Percentiles rank a stretch among this genome's conserved stretches.
Conservation (phyloP, 2,329 filamentous ascomycete species). For the Colletotrichum lindemuthianum region DNA sequence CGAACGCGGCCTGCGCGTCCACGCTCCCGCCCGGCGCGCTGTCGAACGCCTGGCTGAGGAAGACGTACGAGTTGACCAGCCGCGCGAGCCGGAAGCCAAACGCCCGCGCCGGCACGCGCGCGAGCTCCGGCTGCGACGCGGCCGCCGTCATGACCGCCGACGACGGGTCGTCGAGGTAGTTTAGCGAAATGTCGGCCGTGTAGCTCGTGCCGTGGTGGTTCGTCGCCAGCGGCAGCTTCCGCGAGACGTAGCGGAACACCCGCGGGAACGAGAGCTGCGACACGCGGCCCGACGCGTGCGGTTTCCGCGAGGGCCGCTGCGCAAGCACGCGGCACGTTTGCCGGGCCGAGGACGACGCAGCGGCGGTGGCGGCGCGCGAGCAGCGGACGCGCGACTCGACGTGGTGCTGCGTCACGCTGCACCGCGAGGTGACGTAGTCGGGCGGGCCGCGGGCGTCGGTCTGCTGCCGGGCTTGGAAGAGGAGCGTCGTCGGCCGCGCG, state of each 20-base stretch:
- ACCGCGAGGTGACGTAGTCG: neutral
- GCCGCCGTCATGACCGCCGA: neutral
- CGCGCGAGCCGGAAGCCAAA: conserved; percentile 13
- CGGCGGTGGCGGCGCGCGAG: neutral
- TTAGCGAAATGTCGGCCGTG: conserved; percentile 1
- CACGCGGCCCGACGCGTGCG: conserved; percentile 6
- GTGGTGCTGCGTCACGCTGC: conserved; percentile 19
- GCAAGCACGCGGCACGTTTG: conserved; percentile 11
- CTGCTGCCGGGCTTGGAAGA: neutral
- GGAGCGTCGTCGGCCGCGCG: conserved; percentile 10
- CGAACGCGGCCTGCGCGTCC: neutral
- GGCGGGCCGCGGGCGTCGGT: neutral
- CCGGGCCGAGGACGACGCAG: neutral
- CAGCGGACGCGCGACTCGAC: conserved; percentile 22
- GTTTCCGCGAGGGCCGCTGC: conserved; percentile 9
- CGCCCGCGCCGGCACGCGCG: neutral
- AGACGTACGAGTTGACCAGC: conserved; percentile 13
- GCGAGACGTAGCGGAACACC: conserved; percentile 10
- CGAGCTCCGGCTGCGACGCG: neutral
- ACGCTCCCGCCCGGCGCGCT: neutral
- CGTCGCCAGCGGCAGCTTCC: conserved; percentile 3
- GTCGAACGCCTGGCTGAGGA: conserved; percentile 17
- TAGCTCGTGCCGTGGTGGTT: neutral
- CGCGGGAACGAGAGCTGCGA: conserved; percentile 10
- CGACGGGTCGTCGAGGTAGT: conserved; percentile 16